phyloP scores from a whole-genome alignment of 179 eudicot species.

The Silene vulgaris region DNA sequence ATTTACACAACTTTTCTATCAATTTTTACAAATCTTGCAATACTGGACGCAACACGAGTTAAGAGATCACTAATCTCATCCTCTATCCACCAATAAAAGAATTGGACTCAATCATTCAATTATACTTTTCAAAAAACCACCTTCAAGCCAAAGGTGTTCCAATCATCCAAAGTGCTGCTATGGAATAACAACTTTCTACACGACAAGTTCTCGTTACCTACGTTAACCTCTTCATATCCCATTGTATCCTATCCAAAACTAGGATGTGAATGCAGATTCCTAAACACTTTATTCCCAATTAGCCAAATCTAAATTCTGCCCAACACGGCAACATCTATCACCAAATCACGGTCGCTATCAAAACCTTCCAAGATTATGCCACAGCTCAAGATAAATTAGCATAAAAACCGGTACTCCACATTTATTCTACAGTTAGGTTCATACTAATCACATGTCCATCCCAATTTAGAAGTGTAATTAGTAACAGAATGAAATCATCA shows the following conservation, averaged over 20 bases:
- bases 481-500: too few species aligned
- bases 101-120: neutral
- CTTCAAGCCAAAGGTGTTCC: neutral
- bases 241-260: neutral
- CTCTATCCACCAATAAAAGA: neutral
- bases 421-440: neutral
- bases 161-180: conserved; percentile 8
- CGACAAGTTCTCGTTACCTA: neutral
- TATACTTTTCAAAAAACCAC: neutral
- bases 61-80: neutral
- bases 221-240: neutral
- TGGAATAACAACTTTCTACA: neutral
- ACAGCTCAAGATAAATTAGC: neutral
- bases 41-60: neutral
- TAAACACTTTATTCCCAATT: neutral
- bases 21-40: neutral
- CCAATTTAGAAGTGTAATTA: neutral
- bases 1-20: neutral
- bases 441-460: conserved; percentile 3
- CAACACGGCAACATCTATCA: neutral
- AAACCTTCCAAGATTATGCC: neutral
- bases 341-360: neutral
- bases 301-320: neutral
- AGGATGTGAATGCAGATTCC: neutral
- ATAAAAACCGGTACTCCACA: neutral